Conservation (phyloP, 192 early-diverging fungal species). For the Kappamyces sp. region DNA sequence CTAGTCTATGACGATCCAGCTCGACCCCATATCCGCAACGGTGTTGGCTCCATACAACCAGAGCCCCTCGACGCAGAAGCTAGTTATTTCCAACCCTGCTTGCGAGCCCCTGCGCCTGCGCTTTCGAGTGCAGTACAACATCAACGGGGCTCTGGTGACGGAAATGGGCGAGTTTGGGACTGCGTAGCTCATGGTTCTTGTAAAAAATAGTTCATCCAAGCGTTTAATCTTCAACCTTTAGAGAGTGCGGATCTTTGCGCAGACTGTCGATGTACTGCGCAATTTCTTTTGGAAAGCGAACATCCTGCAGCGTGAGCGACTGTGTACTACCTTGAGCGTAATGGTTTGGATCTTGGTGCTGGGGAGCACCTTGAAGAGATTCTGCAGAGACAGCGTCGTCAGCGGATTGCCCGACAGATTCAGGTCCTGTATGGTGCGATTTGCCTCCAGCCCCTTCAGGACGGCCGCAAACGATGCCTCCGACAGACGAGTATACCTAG, state of each 20-base stretch:
- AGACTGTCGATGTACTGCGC: slow-evolving; percentile 1
- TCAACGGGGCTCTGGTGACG: slow-evolving; percentile 53
- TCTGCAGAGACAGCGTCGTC: slow-evolving; percentile 24
- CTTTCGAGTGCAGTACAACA: slow-evolving; percentile 39
- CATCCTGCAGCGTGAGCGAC: neutral
- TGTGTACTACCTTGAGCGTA: neutral
- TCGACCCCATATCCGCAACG: slow-evolving; percentile 37
- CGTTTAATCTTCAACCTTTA: slow-evolving; percentile 13
- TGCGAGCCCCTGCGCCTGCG: slow-evolving; percentile 38
- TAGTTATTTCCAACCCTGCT: slow-evolving; percentile 35
- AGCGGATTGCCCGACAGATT: slow-evolving; percentile 46
- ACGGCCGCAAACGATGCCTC: slow-evolving; percentile 30
- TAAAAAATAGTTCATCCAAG: slow-evolving; percentile 5
- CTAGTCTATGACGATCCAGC: slow-evolving; percentile 42
- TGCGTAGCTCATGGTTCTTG: slow-evolving; percentile 7
- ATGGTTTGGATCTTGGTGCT: slow-evolving; percentile 4
- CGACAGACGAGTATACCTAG: slow-evolving; percentile 26
- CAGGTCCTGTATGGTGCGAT: slow-evolving; percentile 36
- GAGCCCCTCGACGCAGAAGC: slow-evolving; percentile 33
- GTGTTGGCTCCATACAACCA: slow-evolving; percentile 41
- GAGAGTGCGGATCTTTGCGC: neutral
- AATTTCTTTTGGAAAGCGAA: slow-evolving; percentile 5
- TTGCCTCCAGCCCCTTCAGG: slow-evolving; percentile 18
- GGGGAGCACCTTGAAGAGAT: slow-evolving; percentile 36
- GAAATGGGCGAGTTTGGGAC: slow-evolving; percentile 38